Conservation (phyloP, 1,139 yeast genomes). For the Taiozyma sp. region DNA sequence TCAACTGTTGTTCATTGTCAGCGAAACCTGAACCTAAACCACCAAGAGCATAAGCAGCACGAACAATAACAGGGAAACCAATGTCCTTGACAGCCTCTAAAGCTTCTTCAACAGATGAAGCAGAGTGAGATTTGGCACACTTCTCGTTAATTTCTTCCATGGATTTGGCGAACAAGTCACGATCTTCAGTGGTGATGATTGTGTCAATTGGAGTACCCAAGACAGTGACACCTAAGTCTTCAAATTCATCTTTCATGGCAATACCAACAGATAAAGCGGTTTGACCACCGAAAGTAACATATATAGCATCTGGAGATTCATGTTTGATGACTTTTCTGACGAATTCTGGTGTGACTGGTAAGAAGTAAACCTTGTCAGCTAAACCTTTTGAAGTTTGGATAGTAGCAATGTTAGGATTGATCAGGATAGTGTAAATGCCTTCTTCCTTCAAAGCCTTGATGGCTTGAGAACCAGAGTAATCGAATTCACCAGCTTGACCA, state of each 20-base stretch:
- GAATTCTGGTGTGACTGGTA: slow-evolving; percentile 95
- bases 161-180: slow-evolving; percentile 90
- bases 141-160: slow-evolving; percentile 94
- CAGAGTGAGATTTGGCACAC: slow-evolving; percentile 91
- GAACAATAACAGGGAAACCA: slow-evolving; percentile 93
- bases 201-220: slow-evolving; percentile 97
- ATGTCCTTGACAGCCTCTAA: slow-evolving; percentile 76
- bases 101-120: slow-evolving; percentile 74
- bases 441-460: slow-evolving; percentile 95
- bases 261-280: slow-evolving; percentile 97
- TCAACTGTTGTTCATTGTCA: slow-evolving; percentile 77
- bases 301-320: slow-evolving; percentile 96
- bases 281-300: slow-evolving; percentile 98
- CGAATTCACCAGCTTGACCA: slow-evolving; percentile 99
- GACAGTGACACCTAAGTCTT: slow-evolving; percentile 84
- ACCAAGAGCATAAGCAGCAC: slow-evolving; percentile 97
- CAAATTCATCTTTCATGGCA: slow-evolving; percentile 91
- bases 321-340: slow-evolving; percentile 91
- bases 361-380: slow-evolving; percentile 95
- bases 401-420: slow-evolving; percentile 97
- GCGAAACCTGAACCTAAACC: slow-evolving; percentile 99
- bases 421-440: slow-evolving; percentile 90
- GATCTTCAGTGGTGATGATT: slow-evolving; percentile 93
- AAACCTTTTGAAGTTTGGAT: slow-evolving; percentile 97
- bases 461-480: slow-evolving; percentile 95